These are phyloP conservation scores for Phytophthora pini DNA, from an alignment of 352 stramenopile genomes.

Conservation along the genomic window DNA sequence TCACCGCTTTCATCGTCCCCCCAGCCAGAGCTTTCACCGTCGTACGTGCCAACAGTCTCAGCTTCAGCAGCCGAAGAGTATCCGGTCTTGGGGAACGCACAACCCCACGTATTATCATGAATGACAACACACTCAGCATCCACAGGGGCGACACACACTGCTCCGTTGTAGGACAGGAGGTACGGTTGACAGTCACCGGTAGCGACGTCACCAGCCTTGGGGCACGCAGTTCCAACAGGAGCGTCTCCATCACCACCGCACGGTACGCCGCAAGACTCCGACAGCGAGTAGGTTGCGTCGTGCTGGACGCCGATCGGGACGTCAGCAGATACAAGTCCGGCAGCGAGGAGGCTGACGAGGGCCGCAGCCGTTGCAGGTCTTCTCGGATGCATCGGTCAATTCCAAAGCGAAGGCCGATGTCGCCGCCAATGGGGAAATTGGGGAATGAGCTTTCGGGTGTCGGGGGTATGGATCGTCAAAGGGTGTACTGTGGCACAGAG, in stretches of 20 bases:
- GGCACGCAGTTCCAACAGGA: conserved; percentile 17
- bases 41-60: not conserved
- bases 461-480: too few species aligned
- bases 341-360: conserved; percentile 16
- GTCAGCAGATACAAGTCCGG: conserved; percentile 13
- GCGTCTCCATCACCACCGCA: conserved; percentile 22
- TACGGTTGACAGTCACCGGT: conserved; percentile 21
- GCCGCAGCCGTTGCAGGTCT: conserved; percentile 12
- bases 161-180: conserved; percentile 31
- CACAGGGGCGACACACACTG: conserved; percentile 24
- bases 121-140: conserved; percentile 28
- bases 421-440: conserved; percentile 15
- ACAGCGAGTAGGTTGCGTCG: conserved; percentile 31
- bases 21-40: not conserved
- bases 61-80: conserved; percentile 10
- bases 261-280: conserved; percentile 25
- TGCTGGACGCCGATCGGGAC: conserved; percentile 26
- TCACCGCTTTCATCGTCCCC: not conserved
- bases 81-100: conserved; percentile 19
- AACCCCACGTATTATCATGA: conserved; percentile 18
- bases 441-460: conserved; percentile 4
- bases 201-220: conserved; percentile 29
- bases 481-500: too few species aligned
- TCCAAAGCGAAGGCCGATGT: conserved; percentile 18
- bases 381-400: conserved; percentile 14